Evolutionary conservation across 2,329 filamentous ascomycete species (phyloP), one percentile per base, ranked within the genome.

Genomic region (Claviceps maximensis): DNA sequence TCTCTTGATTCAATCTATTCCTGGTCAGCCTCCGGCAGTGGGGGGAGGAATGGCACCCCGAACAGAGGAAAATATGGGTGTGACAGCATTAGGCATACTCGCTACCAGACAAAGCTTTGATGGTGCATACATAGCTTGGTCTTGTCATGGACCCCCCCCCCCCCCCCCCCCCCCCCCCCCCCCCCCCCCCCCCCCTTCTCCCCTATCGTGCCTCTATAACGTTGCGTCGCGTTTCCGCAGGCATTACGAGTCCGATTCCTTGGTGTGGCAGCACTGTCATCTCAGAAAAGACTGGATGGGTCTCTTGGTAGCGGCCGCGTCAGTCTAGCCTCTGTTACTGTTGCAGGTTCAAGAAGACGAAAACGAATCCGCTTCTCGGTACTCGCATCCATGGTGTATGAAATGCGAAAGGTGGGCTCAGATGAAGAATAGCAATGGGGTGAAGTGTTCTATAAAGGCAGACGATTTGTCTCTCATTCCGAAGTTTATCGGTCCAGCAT

Each of bases 221-320:
- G 33, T 49, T 54, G 29, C 50, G 33, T 49, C 52, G 29, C 50
- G 45, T 47, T 38, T 31, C 21, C 36, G 9, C 49, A 41, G 29
- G 29, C 46, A 42, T 54, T 49, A 27, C 46, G 50, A 52, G 21
- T 49, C 46, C 53, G 40, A 47, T 33, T 29, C 23, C 23, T 36
- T 9, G 23, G 49, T 49, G 36, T 31, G 44, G 46, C 38, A 49
- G 45, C 19, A 51, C 49, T 17, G 23, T 17, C 8, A 27, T 46
- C 29, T 42, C 27, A n/a, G 17, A 12, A 19, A 19, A 36, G 17
- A 46, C 23, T 41, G n/a, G 47, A 50, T 41, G 51, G 9, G 13
- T 36, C 2, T 23, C 7, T 48, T 51, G 31, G 33, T 21, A 44
- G 41, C 33, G 27, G 42, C 23, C 17, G 19, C 23, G 21, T 25